These are phyloP conservation scores for Ganoderma lingzhi DNA, from an alignment of 1,284 basidiomycete genomes.

Conservation along the genomic window DNA sequence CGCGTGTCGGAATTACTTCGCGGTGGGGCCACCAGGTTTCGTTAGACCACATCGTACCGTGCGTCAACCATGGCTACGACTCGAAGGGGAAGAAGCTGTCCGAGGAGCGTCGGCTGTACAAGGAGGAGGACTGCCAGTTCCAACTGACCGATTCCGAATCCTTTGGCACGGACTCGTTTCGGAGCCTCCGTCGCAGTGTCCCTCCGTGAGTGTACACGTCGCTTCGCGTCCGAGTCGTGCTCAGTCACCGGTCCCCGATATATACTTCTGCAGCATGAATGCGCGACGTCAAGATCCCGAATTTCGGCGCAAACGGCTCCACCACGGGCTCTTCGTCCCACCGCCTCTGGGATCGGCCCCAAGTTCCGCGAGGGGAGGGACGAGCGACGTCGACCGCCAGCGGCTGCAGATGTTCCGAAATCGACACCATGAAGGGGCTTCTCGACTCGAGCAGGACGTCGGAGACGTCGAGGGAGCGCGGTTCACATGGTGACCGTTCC, in stretches of 20 bases:
- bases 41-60: too few species aligned
- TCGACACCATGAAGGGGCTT: neutral
- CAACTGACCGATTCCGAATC: too few species aligned
- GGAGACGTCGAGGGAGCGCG: too few species aligned
- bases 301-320: neutral
- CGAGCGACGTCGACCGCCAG: neutral
- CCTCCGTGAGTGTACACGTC: neutral
- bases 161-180: too few species aligned
- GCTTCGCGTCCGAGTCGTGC: neutral
- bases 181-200: too few species aligned
- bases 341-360: neutral
- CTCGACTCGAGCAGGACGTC: neutral
- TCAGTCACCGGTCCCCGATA: too few species aligned
- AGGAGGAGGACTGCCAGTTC: too few species aligned
- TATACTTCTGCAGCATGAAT: neutral
- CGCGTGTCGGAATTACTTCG: neutral
- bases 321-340: neutral
- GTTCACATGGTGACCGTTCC: neutral
- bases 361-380: neutral
- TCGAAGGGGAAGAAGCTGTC: too few species aligned
- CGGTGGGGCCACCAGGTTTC: neutral
- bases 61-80: too few species aligned
- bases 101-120: too few species aligned
- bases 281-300: neutral
- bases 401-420: neutral